A percentile compares a stretch with the other conserved stretches of the same genome.
phyloP scores from a whole-genome alignment of 2,329 filamentous ascomycete species.

The Penicillium hordei region DNA sequence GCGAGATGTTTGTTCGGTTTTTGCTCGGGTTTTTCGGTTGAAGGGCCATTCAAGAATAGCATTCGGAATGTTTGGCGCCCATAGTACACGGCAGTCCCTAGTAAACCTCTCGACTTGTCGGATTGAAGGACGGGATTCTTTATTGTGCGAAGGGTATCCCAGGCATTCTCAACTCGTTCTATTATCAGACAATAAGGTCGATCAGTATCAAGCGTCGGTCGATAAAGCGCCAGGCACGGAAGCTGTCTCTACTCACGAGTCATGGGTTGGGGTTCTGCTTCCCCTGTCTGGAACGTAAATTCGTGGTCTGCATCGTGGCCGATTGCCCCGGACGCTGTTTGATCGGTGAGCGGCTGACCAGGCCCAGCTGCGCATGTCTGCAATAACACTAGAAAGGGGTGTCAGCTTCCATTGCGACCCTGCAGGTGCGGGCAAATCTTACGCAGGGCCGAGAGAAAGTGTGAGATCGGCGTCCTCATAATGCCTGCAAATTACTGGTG shows the following conservation, averaged over 20 bases:
- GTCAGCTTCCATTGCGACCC: slow-evolving; percentile 23
- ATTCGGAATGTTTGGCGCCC: slow-evolving; percentile 62
- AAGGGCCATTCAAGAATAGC: slow-evolving; percentile 64
- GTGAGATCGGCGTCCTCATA: slow-evolving; percentile 38
- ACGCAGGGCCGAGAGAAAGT: slow-evolving; percentile 39
- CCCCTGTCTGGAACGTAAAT: slow-evolving; percentile 24
- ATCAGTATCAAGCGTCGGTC: slow-evolving; percentile 8
- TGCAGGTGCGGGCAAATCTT: slow-evolving; percentile 20
- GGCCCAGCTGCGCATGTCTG: slow-evolving; percentile 31
- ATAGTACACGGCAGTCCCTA: slow-evolving; percentile 61
- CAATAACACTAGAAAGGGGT: slow-evolving; percentile 32
- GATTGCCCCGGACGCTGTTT: slow-evolving; percentile 20
- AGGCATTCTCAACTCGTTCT: slow-evolving; percentile 37
- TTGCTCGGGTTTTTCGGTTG: slow-evolving; percentile 44
- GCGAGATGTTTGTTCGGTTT: slow-evolving; percentile 47
- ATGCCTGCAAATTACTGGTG: slow-evolving; percentile 27
- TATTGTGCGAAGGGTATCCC: slow-evolving; percentile 31
- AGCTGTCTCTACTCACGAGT: slow-evolving; percentile 30
- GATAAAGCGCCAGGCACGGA: neutral
- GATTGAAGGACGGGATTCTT: slow-evolving; percentile 26
- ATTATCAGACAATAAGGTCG: neutral
- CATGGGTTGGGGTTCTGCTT: slow-evolving; percentile 22
- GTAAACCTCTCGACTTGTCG: slow-evolving; percentile 57
- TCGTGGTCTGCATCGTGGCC: slow-evolving; percentile 20
- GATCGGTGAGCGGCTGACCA: slow-evolving; percentile 22